Percentiles rank a stretch among this genome's conserved stretches.
Conservation (phyloP, 441 rosid species). For the Biscutella laevigata region DNA sequence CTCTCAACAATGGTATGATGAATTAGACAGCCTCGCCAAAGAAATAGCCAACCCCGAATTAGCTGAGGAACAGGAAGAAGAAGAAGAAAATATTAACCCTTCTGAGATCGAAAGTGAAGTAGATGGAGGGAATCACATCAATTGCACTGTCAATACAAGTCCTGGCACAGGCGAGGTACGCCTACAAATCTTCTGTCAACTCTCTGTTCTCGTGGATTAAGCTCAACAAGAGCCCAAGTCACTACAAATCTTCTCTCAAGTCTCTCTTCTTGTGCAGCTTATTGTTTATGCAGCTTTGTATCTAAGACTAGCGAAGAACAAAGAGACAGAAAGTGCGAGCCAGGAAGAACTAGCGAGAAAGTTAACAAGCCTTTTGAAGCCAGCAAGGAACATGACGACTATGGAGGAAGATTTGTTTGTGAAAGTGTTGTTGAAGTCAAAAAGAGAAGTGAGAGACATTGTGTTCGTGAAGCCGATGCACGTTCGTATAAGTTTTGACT, state of each 20-base stretch:
- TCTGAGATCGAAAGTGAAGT: conserved; percentile 30
- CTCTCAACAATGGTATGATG: conserved; percentile 87
- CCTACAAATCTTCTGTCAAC: neutral
- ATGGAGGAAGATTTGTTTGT: conserved; percentile 38
- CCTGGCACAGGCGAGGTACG: conserved; percentile 90
- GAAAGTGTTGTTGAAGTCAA: conserved; percentile 43
- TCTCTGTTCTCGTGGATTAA: no score
- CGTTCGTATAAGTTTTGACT: conserved; percentile 49
- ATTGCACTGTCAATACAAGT: conserved; percentile 61
- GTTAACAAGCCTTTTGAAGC: conserved; percentile 46
- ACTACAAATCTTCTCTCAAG: no score
- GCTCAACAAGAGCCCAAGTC: neutral
- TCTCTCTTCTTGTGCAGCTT: conserved; percentile 59
- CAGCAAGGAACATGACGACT: conserved; percentile 26
- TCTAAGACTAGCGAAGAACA: conserved; percentile 42
- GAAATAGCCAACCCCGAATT: conserved; percentile 38
- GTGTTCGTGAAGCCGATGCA: conserved; percentile 62
- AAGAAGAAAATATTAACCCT: conserved; percentile 9
- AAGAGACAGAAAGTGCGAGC: conserved; percentile 27
- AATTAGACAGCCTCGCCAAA: conserved; percentile 72
- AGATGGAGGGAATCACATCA: conserved; percentile 41
- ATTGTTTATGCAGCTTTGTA: conserved; percentile 53
- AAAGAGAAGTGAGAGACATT: conserved; percentile 50
- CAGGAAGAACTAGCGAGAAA: conserved; percentile 47
- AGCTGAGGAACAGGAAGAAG: conserved; percentile 34